Evolutionary conservation across 1,284 basidiomycete genomes (phyloP), one percentile per base, ranked within the genome.

Genomic region (Leccinum olivaceoglutinosum): DNA sequence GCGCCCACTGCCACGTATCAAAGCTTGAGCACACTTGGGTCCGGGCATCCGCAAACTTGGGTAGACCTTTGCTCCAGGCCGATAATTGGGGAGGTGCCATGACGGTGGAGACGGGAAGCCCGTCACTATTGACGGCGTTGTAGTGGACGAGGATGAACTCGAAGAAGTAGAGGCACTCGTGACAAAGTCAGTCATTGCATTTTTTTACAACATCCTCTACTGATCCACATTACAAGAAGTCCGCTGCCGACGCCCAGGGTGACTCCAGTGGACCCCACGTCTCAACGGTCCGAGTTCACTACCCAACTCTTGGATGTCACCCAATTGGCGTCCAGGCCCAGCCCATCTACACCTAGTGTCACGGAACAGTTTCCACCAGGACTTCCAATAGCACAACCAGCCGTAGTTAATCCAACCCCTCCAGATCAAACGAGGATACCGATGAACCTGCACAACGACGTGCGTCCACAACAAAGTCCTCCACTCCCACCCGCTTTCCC

Each of bases 71-170:
- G 25, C 75, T 80, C 11, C 77, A 75, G 53, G 68, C 74, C 41
- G 85, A 87, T 61, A 69, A 77, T 16, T 89, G 85, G 85, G 87
- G 86, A 18, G 84, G 79, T 1, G 80, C 75, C 64, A 68, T 78
- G 54, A 75, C 81, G 4, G 56, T 75, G 8, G 83, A 83, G 79
- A 84, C 69, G 80, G 80, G 29, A 69, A 74, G 25, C 74, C 79
- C 6, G 74, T 80, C 39, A 73, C 71, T 12, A 76, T 76, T 64
- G 72, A 73, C 49, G 74, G 73, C 39, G 60, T 73, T 44, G 65
- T 74, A 18, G 62, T 71, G 66, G 68, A 74, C 63, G 64, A 75
- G 54, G 72, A 78, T 64, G 73, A 79, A 60, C 70, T 71, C 12
- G 73, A 78, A 63, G 74, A 75, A 63, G 72, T 75, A 49, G 76